Percentiles rank a stretch among this genome's conserved stretches.
Conservation (phyloP, 192 early-diverging fungal genomes). For the Thoreauomyces humboldtii region DNA sequence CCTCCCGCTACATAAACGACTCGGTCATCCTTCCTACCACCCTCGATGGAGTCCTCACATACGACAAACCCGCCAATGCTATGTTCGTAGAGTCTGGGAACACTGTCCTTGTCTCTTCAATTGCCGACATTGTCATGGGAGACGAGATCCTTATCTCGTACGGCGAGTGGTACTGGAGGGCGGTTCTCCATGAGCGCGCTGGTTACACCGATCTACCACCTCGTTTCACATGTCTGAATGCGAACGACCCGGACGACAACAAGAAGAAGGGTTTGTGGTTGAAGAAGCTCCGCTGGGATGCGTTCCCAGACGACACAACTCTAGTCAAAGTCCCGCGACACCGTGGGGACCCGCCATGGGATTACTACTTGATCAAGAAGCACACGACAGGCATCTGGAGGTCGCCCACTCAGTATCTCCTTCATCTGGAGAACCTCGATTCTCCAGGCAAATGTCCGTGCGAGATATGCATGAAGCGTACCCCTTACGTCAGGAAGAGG, state of each 20-base stretch:
- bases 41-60: not conserved
- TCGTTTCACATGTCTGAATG: not conserved
- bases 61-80: not conserved
- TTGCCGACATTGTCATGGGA: not conserved
- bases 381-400: not conserved
- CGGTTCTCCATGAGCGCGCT: conserved; percentile 11
- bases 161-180: conserved; percentile 22
- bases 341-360: not conserved
- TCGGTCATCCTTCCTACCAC: conserved; percentile 8
- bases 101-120: not conserved
- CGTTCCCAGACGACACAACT: conserved; percentile 4
- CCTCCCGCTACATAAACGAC: conserved; percentile 20
- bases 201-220: conserved; percentile 15
- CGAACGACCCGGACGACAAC: not conserved
- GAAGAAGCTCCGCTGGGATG: not conserved
- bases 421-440: not conserved
- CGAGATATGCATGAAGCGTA: not conserved
- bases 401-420: not conserved
- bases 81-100: not conserved
- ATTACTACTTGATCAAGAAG: not conserved
- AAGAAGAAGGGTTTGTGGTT: not conserved
- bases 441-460: not conserved
- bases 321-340: conserved; percentile 4
- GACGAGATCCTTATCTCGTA: conserved; percentile 19
- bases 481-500: not conserved